phyloP scores from a whole-genome alignment of 2,329 filamentous ascomycete species.

The Hypoxylon sp. region DNA sequence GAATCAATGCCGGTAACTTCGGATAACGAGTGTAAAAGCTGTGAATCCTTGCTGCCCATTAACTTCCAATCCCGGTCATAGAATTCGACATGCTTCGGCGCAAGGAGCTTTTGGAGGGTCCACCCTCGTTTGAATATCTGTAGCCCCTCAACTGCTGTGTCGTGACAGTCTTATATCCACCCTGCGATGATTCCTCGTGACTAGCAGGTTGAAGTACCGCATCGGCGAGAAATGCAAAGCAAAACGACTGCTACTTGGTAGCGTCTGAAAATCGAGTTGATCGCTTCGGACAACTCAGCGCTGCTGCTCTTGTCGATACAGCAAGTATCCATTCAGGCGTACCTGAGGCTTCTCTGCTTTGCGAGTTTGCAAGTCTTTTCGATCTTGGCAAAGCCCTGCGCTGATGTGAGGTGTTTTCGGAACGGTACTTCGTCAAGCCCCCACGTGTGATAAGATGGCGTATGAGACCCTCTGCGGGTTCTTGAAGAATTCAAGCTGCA shows the following conservation, averaged over 20 bases:
- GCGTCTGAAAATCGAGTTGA: slow-evolving; percentile 39
- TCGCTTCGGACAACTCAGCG: slow-evolving; percentile 33
- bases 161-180: background rate
- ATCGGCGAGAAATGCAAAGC: slow-evolving; percentile 35
- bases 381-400: slow-evolving; percentile 29
- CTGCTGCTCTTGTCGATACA: slow-evolving; percentile 40
- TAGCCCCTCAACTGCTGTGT: background rate
- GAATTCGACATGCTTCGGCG: slow-evolving; percentile 33
- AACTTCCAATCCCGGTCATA: slow-evolving; percentile 33
- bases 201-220: background rate
- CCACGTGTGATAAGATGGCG: slow-evolving; percentile 35
- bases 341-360: slow-evolving; percentile 6
- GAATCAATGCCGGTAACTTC: slow-evolving; percentile 31
- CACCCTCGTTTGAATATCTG: slow-evolving; percentile 31
- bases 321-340: slow-evolving; percentile 37
- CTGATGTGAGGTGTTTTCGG: slow-evolving; percentile 7
- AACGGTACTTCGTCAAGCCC: slow-evolving; percentile 26
- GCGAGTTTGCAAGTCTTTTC: slow-evolving; percentile 23
- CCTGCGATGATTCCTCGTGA: background rate
- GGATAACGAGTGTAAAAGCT: slow-evolving; percentile 15
- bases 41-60: slow-evolving; percentile 23
- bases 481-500: slow-evolving; percentile 22
- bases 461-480: slow-evolving; percentile 15
- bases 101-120: slow-evolving; percentile 42
- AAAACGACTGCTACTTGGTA: slow-evolving; percentile 34